A percentile compares a stretch with the other conserved stretches of the same genome.
Evolutionary conservation across 352 stramenopile genomes (phyloP).

Genomic region (Globisporangium cederbergense): DNA sequence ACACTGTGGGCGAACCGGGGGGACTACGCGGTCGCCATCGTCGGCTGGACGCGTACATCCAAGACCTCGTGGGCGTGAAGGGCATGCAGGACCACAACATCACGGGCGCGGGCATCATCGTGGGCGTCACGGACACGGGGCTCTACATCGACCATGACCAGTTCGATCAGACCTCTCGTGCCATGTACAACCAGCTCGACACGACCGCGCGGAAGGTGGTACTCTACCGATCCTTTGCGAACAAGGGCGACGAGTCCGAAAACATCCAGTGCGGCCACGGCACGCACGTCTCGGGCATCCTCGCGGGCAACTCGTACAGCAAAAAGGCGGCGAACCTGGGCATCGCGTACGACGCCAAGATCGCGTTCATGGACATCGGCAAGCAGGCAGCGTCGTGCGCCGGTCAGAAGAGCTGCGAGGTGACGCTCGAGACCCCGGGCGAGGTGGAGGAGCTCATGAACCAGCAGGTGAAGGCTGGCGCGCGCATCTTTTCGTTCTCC

Average conservation of each 20-base stretch:
- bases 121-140: conserved; percentile 73
- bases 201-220: conserved; percentile 71
- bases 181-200: conserved; percentile 59
- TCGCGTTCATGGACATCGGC: conserved; percentile 89
- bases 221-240: conserved; percentile 78
- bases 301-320: conserved; percentile 61
- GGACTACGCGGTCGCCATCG: background rate
- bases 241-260: conserved; percentile 62
- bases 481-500: conserved; percentile 83
- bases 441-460: conserved; percentile 56
- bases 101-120: conserved; percentile 55
- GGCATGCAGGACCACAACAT: conserved; percentile 62
- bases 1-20: background rate
- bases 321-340: conserved; percentile 40
- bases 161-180: conserved; percentile 53
- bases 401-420: conserved; percentile 44
- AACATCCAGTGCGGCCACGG: conserved; percentile 74
- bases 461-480: conserved; percentile 65
- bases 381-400: conserved; percentile 42
- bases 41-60: conserved; percentile 51
- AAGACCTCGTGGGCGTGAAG: conserved; percentile 52
- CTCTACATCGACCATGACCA: conserved; percentile 80
- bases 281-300: conserved; percentile 84
- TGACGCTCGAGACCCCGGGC: conserved; percentile 67
- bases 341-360: conserved; percentile 72